A percentile compares a stretch with the other conserved stretches of the same genome.
phyloP scores from a whole-genome alignment of 2,329 filamentous ascomycete genomes.

The Daldinia eschscholtzii region DNA sequence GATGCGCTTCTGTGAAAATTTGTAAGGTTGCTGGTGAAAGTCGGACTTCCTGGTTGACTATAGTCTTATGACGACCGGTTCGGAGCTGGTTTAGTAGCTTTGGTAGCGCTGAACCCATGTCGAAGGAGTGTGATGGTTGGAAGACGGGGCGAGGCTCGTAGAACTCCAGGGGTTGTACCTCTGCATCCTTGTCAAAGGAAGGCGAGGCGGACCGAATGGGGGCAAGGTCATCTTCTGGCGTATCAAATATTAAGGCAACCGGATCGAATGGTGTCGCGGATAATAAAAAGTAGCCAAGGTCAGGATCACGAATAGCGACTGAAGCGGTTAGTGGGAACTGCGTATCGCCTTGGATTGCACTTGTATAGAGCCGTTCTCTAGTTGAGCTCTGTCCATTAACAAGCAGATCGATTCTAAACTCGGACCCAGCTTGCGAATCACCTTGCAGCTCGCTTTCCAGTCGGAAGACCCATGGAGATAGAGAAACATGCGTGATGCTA shows the following conservation, averaged over 20 bases:
- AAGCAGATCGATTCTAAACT: conserved; percentile 72
- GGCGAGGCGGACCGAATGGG: conserved; percentile 61
- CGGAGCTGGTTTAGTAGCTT: conserved; percentile 67
- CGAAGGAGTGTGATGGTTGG: conserved; percentile 72
- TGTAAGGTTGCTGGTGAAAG: conserved; percentile 78
- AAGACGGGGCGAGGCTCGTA: conserved; percentile 76
- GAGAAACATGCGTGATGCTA: conserved; percentile 70
- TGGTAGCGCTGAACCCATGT: conserved; percentile 68
- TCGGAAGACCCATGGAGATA: conserved; percentile 73
- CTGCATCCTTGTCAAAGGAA: conserved; percentile 57
- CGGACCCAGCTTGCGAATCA: conserved; percentile 68
- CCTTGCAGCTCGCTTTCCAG: conserved; percentile 71
- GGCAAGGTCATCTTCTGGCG: conserved; percentile 65
- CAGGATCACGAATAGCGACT: conserved; percentile 68
- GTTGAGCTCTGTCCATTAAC: conserved; percentile 69
- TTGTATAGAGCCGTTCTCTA: conserved; percentile 69
- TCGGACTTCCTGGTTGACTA: conserved; percentile 75
- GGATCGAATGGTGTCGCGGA: conserved; percentile 71
- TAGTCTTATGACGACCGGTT: conserved; percentile 70
- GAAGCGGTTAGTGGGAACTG: conserved; percentile 66
- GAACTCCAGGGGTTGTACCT: conserved; percentile 64
- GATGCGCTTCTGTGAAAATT: conserved; percentile 79
- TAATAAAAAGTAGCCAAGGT: conserved; percentile 73
- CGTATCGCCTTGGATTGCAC: conserved; percentile 60
- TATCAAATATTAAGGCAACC: conserved; percentile 70